A percentile compares a stretch with the other conserved stretches of the same genome.
These are phyloP conservation scores for Lomentospora prolificans DNA, from an alignment of 2,329 filamentous ascomycete species.

Conservation along the genomic window DNA sequence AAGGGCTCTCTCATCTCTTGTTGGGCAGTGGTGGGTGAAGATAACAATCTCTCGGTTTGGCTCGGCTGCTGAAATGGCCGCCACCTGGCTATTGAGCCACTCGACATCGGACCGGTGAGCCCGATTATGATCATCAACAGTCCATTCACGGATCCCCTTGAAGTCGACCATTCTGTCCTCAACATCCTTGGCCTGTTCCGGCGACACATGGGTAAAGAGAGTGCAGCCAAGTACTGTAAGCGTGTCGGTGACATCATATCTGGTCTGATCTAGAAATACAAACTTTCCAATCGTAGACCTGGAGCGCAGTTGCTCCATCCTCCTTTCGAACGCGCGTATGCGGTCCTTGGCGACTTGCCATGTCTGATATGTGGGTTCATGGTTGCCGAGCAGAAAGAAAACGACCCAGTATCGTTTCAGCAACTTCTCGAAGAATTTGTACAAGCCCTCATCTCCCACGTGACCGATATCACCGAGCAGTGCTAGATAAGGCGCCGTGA, in stretches of 20 bases:
- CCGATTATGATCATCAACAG: conserved; percentile 14
- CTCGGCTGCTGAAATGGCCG: conserved; percentile 6
- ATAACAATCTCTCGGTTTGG: conserved; percentile 22
- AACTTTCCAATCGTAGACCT: conserved; percentile 18
- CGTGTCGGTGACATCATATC: conserved; percentile 25
- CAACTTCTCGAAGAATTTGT: conserved; percentile 29
- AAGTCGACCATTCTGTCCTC: conserved; percentile 14
- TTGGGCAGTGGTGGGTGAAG: conserved; percentile 33
- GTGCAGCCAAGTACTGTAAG: conserved; percentile 32
- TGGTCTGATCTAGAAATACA: conserved; percentile 28
- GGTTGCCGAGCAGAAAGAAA: conserved; percentile 36
- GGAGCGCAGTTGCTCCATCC: conserved; percentile 2
- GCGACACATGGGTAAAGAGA: conserved; percentile 27
- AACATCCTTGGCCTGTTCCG: conserved; percentile 19
- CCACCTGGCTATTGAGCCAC: conserved; percentile 18
- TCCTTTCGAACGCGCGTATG: not conserved
- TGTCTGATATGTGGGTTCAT: conserved; percentile 29
- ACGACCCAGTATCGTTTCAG: conserved; percentile 29
- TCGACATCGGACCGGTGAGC: conserved; percentile 16
- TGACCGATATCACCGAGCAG: conserved; percentile 39
- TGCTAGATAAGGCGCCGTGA: conserved; percentile 31
- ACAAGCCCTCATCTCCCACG: conserved; percentile 27
- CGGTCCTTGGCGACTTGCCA: conserved; percentile 5
- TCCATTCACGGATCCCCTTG: conserved; percentile 23
- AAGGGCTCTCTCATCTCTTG: conserved; percentile 20